Base-by-base conservation (phyloP, 768 basidiomycete species). In the Hysterangium stoloniferum region DNA sequence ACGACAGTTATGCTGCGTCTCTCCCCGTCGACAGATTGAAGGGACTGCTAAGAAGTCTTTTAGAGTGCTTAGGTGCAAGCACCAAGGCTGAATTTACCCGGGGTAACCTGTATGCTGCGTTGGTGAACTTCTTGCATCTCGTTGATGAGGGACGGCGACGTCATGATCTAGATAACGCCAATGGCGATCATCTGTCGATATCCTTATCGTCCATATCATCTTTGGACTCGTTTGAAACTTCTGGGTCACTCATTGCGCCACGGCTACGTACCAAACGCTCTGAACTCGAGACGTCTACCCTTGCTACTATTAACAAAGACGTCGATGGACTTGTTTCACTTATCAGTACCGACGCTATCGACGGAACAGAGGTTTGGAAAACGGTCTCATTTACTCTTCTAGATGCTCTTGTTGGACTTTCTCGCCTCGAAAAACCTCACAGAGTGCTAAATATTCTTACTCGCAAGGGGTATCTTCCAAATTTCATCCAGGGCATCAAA, bases 301-400 rank as follows among this genome's bases (percentile, higher is more conserved):
- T 92, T 8, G 66, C 75, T 0, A 71, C 85, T 50, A 68, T 98
- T 62, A 84, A 82, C 58, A 66, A 73, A 4, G 72, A 71, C 31
- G 73, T 84, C 58, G 94, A 95, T 48, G 75, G 84, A 4, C 66
- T 97, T 17, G 72, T 92, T 0, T 67, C 79, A 0, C 73, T 80
- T 32, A 71, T 95, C 33, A 80, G 88, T 19, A 75, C 90, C n/a
- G 95, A 98, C 61, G 93, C 92, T 1, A 86, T 90, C 48, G 93
- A 96, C 56, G 94, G 93, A 6, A 82, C 88, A 15, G 93, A 97
- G 64, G 89, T 97, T 2, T 98, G 95, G 95, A 90, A 90, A 67
- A 94, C 93, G 2, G 80, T 97, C 13, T 89, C 94, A 7, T 97
- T 93, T 62, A 86, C 93, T 73, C 71, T 92, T 2, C 71, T 97